These are phyloP conservation scores for Aspergillus wentii DNA, from an alignment of 495 filamentous ascomycete genomes.

Conservation along the genomic window DNA sequence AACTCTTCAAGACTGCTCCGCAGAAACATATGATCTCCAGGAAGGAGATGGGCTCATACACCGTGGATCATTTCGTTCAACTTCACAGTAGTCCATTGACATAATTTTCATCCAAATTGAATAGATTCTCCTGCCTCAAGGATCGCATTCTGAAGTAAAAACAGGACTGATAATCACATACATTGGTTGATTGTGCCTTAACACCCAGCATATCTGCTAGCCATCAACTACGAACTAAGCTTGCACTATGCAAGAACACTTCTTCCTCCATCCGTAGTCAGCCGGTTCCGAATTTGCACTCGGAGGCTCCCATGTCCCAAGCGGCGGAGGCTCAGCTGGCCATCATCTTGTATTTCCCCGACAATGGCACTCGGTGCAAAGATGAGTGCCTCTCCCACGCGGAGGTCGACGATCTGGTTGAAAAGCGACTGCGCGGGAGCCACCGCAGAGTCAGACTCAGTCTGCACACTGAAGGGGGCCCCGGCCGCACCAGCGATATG, in stretches of 20 bases:
- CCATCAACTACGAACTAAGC: no score
- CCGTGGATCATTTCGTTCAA: no score
- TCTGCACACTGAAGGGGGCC: conserved; percentile 6
- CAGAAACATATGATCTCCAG: no score
- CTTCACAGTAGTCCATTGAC: no score
- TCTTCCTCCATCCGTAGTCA: conserved; percentile 15
- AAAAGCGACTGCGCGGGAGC: conserved; percentile 20
- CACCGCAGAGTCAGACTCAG: conserved; percentile 16
- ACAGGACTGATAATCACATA: no score
- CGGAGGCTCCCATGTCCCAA: conserved; percentile 5
- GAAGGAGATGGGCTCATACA: no score
- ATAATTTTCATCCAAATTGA: no score
- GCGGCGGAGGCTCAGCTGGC: neutral
- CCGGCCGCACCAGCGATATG: conserved; percentile 52
- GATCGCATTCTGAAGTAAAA: no score
- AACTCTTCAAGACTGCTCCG: no score
- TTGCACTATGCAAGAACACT: conserved; percentile 9
- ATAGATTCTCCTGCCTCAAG: no score
- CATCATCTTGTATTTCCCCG: conserved; percentile 2
- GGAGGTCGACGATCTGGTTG: conserved; percentile 48
- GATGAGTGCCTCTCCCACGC: conserved; percentile 56
- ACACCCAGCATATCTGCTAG: no score
- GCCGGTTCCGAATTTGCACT: conserved; percentile 9
- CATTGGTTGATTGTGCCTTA: no score
- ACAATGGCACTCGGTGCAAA: conserved; percentile 54